These are phyloP conservation scores for Cryphonectria parasitica DNA, from an alignment of 2,329 filamentous ascomycete genomes.

Conservation along the genomic window DNA sequence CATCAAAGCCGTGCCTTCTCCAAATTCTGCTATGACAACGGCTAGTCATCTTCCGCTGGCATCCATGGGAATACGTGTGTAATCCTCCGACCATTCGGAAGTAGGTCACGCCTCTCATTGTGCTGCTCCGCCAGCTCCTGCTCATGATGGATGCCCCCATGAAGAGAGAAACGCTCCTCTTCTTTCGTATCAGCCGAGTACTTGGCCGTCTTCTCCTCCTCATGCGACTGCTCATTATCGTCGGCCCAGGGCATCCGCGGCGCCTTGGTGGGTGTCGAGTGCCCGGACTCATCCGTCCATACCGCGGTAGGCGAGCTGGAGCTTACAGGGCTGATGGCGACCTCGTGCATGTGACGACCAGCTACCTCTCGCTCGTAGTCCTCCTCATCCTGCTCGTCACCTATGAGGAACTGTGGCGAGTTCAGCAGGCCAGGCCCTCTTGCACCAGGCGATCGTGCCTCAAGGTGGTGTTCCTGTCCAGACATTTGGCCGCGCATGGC, in stretches of 20 bases:
- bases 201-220: background rate
- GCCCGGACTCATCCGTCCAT: background rate
- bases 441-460: background rate
- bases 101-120: background rate
- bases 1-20: background rate
- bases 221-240: background rate
- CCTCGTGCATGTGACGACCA: background rate
- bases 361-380: constrained; percentile 6
- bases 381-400: constrained; percentile 20
- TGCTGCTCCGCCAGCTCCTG: background rate
- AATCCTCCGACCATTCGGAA: background rate
- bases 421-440: background rate
- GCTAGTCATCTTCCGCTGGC: background rate
- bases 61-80: constrained; percentile 11
- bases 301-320: constrained; percentile 2
- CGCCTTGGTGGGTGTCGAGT: background rate
- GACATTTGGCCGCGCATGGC: background rate
- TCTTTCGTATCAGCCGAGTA: background rate
- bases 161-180: background rate
- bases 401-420: constrained; percentile 23
- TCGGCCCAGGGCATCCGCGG: background rate
- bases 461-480: background rate
- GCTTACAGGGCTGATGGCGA: background rate
- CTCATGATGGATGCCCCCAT: constrained; percentile 2
- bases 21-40: background rate